A percentile compares a stretch with the other conserved stretches of the same genome.
Evolutionary conservation across 257 asterid genomes (phyloP).

Genomic region (Jacaranda copaia): DNA sequence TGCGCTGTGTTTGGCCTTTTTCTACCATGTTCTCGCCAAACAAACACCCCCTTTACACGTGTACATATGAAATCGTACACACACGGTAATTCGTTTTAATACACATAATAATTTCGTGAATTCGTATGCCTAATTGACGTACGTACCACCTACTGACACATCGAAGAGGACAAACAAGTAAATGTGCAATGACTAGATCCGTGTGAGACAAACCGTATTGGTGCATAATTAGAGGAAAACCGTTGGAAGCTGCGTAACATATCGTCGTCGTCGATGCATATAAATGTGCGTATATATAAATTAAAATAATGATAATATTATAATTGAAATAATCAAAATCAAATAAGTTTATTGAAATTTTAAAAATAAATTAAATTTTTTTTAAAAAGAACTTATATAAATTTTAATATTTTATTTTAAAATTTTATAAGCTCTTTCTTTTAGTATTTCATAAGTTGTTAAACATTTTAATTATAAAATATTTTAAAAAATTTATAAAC

Average conservation of each 20-base stretch:
- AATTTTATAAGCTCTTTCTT: no score
- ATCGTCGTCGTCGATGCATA: neutral
- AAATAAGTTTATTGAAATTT: no score
- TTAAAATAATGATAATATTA: no score
- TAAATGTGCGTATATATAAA: no score
- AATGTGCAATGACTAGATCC: conserved; percentile 24
- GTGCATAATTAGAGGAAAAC: conserved; percentile 49
- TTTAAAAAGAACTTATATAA: no score
- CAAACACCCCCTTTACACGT: conserved; percentile 20
- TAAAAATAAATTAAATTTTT: no score
- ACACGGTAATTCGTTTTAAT: neutral
- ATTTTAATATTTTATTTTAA: no score
- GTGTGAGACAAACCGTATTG: conserved; percentile 39
- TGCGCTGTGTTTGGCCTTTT: conserved; percentile 50
- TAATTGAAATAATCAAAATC: no score
- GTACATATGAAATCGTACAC: neutral
- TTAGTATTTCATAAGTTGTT: no score
- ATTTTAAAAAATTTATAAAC: no score
- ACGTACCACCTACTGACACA: neutral
- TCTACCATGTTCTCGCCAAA: conserved; percentile 37
- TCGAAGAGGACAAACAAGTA: conserved; percentile 38
- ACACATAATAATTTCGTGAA: neutral
- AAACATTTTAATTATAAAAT: no score
- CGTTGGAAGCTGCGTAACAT: conserved; percentile 52
- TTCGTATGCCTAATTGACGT: neutral